Percentiles rank a stretch among this genome's conserved stretches.
Evolutionary conservation across 2,329 filamentous ascomycete genomes (phyloP).

Genomic region (Ophiostoma himal-ulmi): DNA sequence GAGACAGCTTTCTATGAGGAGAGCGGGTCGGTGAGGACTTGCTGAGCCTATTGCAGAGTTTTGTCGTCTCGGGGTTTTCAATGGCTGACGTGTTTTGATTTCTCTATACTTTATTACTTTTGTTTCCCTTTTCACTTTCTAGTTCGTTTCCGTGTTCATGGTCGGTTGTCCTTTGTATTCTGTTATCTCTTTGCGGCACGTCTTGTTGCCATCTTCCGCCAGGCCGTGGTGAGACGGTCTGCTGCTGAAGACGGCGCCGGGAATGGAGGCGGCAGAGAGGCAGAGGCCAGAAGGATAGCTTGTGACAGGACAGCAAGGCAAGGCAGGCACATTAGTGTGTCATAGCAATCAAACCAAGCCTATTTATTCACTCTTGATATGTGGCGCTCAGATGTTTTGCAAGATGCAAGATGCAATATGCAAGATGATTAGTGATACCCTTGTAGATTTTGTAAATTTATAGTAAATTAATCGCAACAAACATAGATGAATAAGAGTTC

Average conservation of each 20-base stretch:
- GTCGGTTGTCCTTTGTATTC: background rate
- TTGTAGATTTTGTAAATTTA: too few relatives aligned
- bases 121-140: background rate
- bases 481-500: too few relatives aligned
- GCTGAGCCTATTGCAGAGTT: background rate
- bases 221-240: constrained; percentile 24
- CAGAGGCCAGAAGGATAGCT: background rate
- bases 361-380: background rate
- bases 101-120: background rate
- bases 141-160: background rate
- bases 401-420: too few relatives aligned
- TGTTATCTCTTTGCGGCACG: background rate
- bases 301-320: background rate
- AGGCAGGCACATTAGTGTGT: background rate
- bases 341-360: background rate
- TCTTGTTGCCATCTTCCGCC: background rate
- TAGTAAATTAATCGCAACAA: too few relatives aligned
- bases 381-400: background rate
- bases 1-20: background rate
- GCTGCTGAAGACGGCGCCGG: background rate
- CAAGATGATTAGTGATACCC: too few relatives aligned
- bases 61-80: background rate
- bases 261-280: background rate
- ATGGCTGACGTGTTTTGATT: background rate
- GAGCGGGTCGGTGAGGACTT: constrained; percentile 24